Evolutionary conservation across 2,329 filamentous ascomycete species (phyloP).

Genomic region (Colletotrichum liriopes): DNA sequence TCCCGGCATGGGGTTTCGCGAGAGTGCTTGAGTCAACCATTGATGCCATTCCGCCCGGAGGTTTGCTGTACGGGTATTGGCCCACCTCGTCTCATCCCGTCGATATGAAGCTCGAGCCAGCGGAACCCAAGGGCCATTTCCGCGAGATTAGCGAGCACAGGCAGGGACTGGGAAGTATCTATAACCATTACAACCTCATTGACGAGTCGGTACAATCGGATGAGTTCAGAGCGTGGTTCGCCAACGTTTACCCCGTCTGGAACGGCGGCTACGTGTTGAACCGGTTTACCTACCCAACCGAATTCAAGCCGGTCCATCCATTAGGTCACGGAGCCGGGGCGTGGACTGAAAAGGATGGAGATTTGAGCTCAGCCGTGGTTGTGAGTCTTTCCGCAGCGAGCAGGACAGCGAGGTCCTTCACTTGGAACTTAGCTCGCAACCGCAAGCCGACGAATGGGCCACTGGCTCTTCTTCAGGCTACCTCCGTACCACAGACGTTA

Average conservation of each 20-base stretch:
- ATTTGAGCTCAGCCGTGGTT: constrained; percentile 53
- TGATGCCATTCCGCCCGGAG: constrained; percentile 51
- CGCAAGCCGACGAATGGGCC: constrained; percentile 41
- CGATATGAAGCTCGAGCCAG: constrained; percentile 54
- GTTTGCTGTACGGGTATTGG: constrained; percentile 60
- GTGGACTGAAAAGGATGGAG: constrained; percentile 52
- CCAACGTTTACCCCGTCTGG: constrained; percentile 46
- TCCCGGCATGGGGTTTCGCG: constrained; percentile 65
- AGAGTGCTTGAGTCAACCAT: constrained; percentile 59
- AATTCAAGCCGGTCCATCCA: constrained; percentile 45
- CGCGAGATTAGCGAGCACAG: constrained; percentile 56
- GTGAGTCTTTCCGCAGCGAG: constrained; percentile 50
- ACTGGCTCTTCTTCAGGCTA: constrained; percentile 49
- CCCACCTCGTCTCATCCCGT: constrained; percentile 57
- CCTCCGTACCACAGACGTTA: constrained; percentile 43
- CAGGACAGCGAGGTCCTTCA: constrained; percentile 50
- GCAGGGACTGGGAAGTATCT: constrained; percentile 50
- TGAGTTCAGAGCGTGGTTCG: constrained; percentile 31
- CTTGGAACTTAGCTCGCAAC: constrained; percentile 47
- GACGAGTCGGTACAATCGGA: constrained; percentile 27
- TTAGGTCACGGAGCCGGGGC: constrained; percentile 31
- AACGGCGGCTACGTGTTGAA: constrained; percentile 51
- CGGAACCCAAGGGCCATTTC: constrained; percentile 50
- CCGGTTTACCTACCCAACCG: constrained; percentile 51
- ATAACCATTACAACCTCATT: constrained; percentile 59